A percentile compares a stretch with the other conserved stretches of the same genome.
Conservation (phyloP, 306 rosid species). For the Vicia sativa region DNA sequence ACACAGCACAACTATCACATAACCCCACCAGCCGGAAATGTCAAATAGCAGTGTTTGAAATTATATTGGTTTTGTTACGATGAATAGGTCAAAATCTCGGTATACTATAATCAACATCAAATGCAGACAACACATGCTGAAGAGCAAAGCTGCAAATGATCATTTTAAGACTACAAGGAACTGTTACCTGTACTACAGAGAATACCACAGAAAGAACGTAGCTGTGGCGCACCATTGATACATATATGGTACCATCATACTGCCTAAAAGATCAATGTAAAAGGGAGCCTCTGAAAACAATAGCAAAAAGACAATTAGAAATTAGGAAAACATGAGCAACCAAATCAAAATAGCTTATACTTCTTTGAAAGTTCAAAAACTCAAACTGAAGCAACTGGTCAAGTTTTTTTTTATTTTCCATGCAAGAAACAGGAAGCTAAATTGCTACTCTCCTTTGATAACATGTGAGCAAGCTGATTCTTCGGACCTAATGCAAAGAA, state of each 20-base stretch:
- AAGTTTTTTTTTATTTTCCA: not conserved
- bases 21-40: not conserved
- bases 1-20: constrained; percentile 22
- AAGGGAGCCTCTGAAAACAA: constrained; percentile 85
- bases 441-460: constrained; percentile 77
- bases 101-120: constrained; percentile 31
- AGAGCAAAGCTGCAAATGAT: constrained; percentile 24
- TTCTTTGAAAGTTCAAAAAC: constrained; percentile 13
- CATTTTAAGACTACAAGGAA: constrained; percentile 18
- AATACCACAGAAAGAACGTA: constrained; percentile 91
- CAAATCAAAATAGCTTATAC: constrained; percentile 24
- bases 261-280: constrained; percentile 77
- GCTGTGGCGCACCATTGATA: constrained; percentile 95
- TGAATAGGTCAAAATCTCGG: constrained; percentile 16
- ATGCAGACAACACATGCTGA: constrained; percentile 18
- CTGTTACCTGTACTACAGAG: constrained; percentile 90
- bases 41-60: constrained; percentile 15
- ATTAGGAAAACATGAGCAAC: constrained; percentile 3
- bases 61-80: constrained; percentile 18
- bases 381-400: constrained; percentile 14
- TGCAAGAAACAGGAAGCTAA: constrained; percentile 19
- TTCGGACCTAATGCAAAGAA: constrained; percentile 95
- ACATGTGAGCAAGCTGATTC: constrained; percentile 88
- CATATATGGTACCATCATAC: constrained; percentile 93
- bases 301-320: constrained; percentile 23